Evolutionary conservation across 2,329 filamentous ascomycete genomes (phyloP).

Genomic region (Nemania sp.): DNA sequence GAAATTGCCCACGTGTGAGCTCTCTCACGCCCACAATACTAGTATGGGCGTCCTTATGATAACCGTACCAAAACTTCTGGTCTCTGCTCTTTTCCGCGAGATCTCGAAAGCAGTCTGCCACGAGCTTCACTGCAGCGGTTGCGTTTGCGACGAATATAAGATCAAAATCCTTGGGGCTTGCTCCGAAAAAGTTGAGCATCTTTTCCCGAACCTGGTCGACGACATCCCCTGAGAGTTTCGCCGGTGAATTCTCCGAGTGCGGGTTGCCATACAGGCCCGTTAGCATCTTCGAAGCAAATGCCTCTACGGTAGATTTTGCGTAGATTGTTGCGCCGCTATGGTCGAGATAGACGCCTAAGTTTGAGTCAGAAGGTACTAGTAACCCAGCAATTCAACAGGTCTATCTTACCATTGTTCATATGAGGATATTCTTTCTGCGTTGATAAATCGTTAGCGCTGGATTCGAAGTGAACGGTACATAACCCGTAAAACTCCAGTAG

Average conservation of each 20-base stretch:
- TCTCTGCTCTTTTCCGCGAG: slow-evolving; percentile 51
- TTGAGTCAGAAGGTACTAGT: slow-evolving; percentile 17
- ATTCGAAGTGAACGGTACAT: neutral
- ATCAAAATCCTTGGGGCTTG: slow-evolving; percentile 61
- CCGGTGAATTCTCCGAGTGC: slow-evolving; percentile 65
- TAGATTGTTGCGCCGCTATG: slow-evolving; percentile 62
- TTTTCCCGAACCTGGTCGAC: slow-evolving; percentile 59
- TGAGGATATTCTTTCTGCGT: slow-evolving; percentile 46
- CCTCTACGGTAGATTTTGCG: slow-evolving; percentile 58
- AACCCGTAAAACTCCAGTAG: neutral
- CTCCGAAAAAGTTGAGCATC: slow-evolving; percentile 60
- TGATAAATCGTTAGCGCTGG: slow-evolving; percentile 6
- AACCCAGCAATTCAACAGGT: neutral
- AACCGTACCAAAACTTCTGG: slow-evolving; percentile 59
- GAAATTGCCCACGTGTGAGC: slow-evolving; percentile 54
- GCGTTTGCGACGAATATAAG: slow-evolving; percentile 87
- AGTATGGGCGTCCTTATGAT: slow-evolving; percentile 64
- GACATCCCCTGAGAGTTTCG: slow-evolving; percentile 58
- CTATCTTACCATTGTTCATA: slow-evolving; percentile 45
- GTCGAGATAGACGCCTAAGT: slow-evolving; percentile 56
- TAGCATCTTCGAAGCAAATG: slow-evolving; percentile 59
- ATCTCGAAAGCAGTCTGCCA: slow-evolving; percentile 58
- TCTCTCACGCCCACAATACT: slow-evolving; percentile 72
- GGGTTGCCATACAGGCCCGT: slow-evolving; percentile 68
- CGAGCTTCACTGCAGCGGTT: slow-evolving; percentile 84